phyloP scores from a whole-genome alignment of 2,329 filamentous ascomycete species.

The Penicillium expansum region DNA sequence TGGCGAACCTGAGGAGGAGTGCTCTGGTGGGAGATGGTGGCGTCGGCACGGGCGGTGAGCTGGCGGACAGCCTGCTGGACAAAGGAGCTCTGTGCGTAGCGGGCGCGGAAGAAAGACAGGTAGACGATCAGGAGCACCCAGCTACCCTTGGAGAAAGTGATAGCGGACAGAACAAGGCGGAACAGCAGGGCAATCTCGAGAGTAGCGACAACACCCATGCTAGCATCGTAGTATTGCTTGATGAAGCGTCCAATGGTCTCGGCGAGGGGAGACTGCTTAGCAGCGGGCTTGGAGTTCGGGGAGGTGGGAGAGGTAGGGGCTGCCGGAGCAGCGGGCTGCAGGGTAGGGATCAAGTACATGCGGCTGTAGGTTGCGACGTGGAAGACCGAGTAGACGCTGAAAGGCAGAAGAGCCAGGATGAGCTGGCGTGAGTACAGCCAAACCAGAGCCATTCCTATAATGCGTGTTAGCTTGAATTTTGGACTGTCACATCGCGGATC shows the following conservation, averaged over 20 bases:
- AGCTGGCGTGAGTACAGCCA: slow-evolving; percentile 93
- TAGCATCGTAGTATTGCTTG: slow-evolving; percentile 95
- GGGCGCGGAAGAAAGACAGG: slow-evolving; percentile 86
- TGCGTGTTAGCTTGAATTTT: slow-evolving; percentile 6
- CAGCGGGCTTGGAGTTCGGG: slow-evolving; percentile 49
- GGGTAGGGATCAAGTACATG: slow-evolving; percentile 83
- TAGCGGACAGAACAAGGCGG: slow-evolving; percentile 73
- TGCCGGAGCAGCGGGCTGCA: slow-evolving; percentile 63
- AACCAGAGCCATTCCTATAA: slow-evolving; percentile 80
- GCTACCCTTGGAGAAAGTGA: slow-evolving; percentile 85
- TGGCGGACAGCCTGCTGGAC: slow-evolving; percentile 79
- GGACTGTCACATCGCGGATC: neutral
- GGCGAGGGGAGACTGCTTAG: slow-evolving; percentile 60
- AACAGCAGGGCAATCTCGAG: slow-evolving; percentile 88
- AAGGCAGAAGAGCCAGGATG: slow-evolving; percentile 85
- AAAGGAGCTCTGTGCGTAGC: slow-evolving; percentile 85
- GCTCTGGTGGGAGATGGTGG: slow-evolving; percentile 78
- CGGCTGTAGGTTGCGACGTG: slow-evolving; percentile 96
- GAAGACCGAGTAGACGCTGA: slow-evolving; percentile 96
- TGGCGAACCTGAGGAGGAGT: slow-evolving; percentile 76
- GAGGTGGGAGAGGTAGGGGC: slow-evolving; percentile 55
- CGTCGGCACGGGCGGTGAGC: slow-evolving; percentile 73
- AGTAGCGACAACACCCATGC: slow-evolving; percentile 86
- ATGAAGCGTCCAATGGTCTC: slow-evolving; percentile 89
- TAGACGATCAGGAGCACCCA: slow-evolving; percentile 87